Percentiles rank a stretch among this genome's conserved stretches.
These are phyloP conservation scores for Phytophthora agathidicida DNA, from an alignment of 352 stramenopile species.

Conservation along the genomic window DNA sequence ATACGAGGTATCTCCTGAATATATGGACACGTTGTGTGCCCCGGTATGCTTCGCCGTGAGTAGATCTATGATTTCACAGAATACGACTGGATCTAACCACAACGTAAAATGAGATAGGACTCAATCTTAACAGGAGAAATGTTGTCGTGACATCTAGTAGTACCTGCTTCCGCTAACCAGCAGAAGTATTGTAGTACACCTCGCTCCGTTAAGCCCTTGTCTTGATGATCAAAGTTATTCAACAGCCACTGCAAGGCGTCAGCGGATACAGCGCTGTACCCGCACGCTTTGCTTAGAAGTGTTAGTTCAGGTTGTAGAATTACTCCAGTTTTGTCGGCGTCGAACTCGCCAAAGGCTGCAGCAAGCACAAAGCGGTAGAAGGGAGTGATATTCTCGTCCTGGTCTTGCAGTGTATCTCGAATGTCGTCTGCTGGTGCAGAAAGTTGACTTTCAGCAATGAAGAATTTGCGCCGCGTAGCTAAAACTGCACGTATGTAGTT, in stretches of 20 bases:
- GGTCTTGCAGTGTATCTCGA: slow-evolving; percentile 15
- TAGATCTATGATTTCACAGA: slow-evolving; percentile 62
- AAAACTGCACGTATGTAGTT: slow-evolving; percentile 56
- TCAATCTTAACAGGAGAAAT: too few species aligned
- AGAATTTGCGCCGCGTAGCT: slow-evolving; percentile 60
- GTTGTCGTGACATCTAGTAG: too few species aligned
- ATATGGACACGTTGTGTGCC: slow-evolving; percentile 57
- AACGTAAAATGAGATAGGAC: too few species aligned
- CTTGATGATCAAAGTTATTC: slow-evolving; percentile 55
- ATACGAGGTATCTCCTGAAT: slow-evolving; percentile 21
- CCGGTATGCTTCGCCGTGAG: slow-evolving; percentile 69
- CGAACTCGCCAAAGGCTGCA: slow-evolving; percentile 57
- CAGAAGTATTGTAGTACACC: slow-evolving; percentile 73
- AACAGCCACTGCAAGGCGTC: slow-evolving; percentile 55
- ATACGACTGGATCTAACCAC: slow-evolving; percentile 53
- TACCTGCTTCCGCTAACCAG: slow-evolving; percentile 72
- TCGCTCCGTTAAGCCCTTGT: slow-evolving; percentile 48
- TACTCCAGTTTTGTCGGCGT: slow-evolving; percentile 32
- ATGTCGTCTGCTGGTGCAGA: background rate
- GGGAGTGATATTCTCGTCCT: slow-evolving; percentile 47
- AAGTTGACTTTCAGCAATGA: slow-evolving; percentile 41
- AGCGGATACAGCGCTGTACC: slow-evolving; percentile 28
- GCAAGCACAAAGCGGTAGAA: slow-evolving; percentile 76
- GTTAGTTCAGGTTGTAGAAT: slow-evolving; percentile 41
- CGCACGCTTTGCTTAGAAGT: slow-evolving; percentile 55